A percentile compares a stretch with the other conserved stretches of the same genome.
Conservation (phyloP, 1,139 yeast species). For the Kodamaea ohmeri region DNA sequence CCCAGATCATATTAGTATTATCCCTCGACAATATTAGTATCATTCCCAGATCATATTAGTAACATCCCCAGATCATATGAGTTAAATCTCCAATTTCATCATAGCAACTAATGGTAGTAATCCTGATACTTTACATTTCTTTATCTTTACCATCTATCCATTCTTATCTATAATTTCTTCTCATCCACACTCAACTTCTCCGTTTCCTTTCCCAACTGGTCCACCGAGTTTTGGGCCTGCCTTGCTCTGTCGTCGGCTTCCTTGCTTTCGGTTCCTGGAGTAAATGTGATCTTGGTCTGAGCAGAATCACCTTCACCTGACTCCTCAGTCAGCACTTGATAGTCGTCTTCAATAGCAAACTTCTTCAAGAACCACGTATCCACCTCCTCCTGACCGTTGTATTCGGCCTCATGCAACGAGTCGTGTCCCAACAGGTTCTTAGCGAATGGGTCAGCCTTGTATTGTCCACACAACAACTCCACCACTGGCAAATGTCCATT, state of each 20-base stretch:
- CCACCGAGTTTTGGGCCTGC: conserved; percentile 23
- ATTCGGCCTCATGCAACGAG: conserved; percentile 85
- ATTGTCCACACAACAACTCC: conserved; percentile 65
- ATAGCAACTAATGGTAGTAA: too few species aligned
- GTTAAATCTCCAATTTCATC: too few species aligned
- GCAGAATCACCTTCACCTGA: conserved; percentile 29
- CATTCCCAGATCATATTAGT: too few species aligned
- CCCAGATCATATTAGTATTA: too few species aligned
- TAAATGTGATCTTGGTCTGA: conserved; percentile 45
- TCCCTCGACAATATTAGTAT: too few species aligned
- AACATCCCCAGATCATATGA: too few species aligned
- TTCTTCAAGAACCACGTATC: conserved; percentile 72
- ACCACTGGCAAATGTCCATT: conserved; percentile 81
- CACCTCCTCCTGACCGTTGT: conserved; percentile 59
- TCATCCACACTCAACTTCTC: conserved; percentile 6
- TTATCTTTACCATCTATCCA: not conserved
- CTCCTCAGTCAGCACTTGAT: conserved; percentile 34
- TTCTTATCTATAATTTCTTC: not conserved
- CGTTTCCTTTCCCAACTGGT: conserved; percentile 13
- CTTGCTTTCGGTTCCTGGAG: conserved; percentile 49
- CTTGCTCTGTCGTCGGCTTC: conserved; percentile 44
- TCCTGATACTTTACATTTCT: not conserved
- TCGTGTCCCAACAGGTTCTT: conserved; percentile 79
- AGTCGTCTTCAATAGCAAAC: conserved; percentile 67
- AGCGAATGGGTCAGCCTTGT: conserved; percentile 74